Conservation (phyloP, 148 eudicot species). For the Heliamphora exappendiculata region DNA sequence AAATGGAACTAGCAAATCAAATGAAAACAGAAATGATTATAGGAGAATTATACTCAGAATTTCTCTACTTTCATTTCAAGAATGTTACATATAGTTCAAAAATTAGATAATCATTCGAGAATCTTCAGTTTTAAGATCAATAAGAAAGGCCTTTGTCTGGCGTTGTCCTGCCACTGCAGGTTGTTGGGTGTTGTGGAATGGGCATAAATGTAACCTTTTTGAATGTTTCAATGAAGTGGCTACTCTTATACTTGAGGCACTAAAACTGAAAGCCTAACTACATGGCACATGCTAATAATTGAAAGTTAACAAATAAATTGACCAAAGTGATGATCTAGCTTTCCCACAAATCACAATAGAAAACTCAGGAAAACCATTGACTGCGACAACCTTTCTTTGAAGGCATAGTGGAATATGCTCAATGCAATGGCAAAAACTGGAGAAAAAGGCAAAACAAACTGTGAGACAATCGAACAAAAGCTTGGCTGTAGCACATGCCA, state of each 20-base stretch:
- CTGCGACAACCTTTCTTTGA: background rate
- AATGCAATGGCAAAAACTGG: background rate
- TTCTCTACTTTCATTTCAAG: background rate
- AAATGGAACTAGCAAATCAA: background rate
- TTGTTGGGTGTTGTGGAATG: background rate
- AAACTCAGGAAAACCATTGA: background rate
- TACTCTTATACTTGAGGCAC: background rate
- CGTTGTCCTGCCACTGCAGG: background rate
- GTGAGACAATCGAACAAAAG: background rate
- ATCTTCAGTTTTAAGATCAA: background rate
- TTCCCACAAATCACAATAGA: background rate
- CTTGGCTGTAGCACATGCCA: too few relatives aligned
- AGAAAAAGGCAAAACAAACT: background rate
- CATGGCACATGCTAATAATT: background rate
- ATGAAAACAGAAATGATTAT: background rate
- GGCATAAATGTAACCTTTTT: background rate
- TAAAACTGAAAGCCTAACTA: background rate
- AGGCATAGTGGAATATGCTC: background rate
- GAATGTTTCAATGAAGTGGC: background rate
- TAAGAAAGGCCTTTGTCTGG: background rate
- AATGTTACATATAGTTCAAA: background rate
- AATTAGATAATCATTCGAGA: background rate
- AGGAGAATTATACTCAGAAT: too few relatives aligned
- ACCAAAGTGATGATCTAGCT: too few relatives aligned
- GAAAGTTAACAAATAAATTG: too few relatives aligned